A percentile compares a stretch with the other conserved stretches of the same genome.
Conservation (phyloP, 116 monocot species). For the Thalassia testudinum region DNA sequence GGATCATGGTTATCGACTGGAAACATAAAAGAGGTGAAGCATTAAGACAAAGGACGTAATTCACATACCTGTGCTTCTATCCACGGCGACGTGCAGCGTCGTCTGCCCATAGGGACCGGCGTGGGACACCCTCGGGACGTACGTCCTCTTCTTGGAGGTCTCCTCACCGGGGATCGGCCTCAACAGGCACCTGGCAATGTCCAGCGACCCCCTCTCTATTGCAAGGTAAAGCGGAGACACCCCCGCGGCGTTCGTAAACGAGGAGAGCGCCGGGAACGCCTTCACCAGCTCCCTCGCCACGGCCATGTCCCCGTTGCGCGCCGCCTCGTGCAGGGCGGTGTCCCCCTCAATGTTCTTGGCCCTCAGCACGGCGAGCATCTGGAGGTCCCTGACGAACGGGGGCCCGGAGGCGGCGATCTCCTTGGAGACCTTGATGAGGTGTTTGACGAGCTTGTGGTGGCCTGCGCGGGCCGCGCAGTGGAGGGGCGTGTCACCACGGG, state of each 20-base stretch:
- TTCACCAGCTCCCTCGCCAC: conserved; percentile 3
- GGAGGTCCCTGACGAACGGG: not conserved
- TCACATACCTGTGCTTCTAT: conserved; percentile 10
- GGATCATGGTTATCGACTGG: too few relatives aligned
- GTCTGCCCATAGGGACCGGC: conserved; percentile 13
- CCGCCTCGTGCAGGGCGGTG: conserved; percentile 24
- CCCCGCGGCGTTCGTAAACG: not conserved
- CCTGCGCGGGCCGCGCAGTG: conserved; percentile 17
- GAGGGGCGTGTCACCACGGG: conserved; percentile 13
- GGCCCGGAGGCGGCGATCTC: not conserved
- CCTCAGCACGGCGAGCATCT: not conserved
- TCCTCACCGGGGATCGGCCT: not conserved
- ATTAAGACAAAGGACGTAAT: not conserved
- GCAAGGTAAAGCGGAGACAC: conserved; percentile 23
- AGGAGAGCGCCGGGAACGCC: not conserved
- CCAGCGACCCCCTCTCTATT: conserved; percentile 7
- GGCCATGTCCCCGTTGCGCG: not conserved
- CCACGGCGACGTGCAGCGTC: conserved; percentile 25
- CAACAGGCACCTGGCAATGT: conserved; percentile 7
- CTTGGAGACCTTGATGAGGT: not conserved
- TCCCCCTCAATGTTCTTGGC: conserved; percentile 12
- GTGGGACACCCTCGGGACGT: not conserved
- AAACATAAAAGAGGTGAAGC: not conserved
- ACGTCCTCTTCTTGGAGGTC: not conserved
- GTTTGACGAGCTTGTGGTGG: not conserved